Evolutionary conservation across 352 stramenopile species (phyloP).

Genomic region (Phytopythium sindhum): DNA sequence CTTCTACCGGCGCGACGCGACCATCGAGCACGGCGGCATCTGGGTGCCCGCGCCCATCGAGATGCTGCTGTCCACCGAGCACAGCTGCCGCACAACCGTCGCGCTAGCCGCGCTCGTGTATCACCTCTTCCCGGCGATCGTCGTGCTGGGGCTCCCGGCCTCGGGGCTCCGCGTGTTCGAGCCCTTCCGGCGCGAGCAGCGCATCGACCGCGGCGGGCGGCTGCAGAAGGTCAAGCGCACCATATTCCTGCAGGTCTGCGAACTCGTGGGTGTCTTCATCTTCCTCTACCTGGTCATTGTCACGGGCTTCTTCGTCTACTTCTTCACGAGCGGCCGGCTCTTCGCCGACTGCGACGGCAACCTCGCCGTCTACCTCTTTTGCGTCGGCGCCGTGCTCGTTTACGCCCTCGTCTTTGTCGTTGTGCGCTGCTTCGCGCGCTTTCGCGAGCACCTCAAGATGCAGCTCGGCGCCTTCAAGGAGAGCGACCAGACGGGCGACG

Average conservation of each 20-base stretch:
- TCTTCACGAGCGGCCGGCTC: slow-evolving; percentile 45
- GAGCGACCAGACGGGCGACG: slow-evolving; percentile 74
- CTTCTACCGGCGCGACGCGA: slow-evolving; percentile 27
- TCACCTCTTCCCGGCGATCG: slow-evolving; percentile 56
- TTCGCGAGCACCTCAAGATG: slow-evolving; percentile 85
- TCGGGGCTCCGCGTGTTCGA: slow-evolving; percentile 66
- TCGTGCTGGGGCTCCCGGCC: slow-evolving; percentile 61
- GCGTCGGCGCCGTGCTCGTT: slow-evolving; percentile 33
- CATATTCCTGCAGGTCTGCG: slow-evolving; percentile 71
- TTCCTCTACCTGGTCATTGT: slow-evolving; percentile 53
- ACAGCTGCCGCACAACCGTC: slow-evolving; percentile 43
- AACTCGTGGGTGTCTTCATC: slow-evolving; percentile 56
- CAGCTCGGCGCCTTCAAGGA: slow-evolving; percentile 80
- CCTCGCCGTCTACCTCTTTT: slow-evolving; percentile 45
- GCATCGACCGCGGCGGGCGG: slow-evolving; percentile 48
- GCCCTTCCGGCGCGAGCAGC: slow-evolving; percentile 64
- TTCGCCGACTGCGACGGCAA: slow-evolving; percentile 53
- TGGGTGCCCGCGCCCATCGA: slow-evolving; percentile 45
- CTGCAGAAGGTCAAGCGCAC: slow-evolving; percentile 81
- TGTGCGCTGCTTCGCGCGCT: slow-evolving; percentile 67
- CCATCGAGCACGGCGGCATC: slow-evolving; percentile 29
- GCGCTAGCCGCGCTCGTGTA: slow-evolving; percentile 66
- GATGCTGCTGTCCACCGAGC: slow-evolving; percentile 35
- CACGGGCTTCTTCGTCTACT: slow-evolving; percentile 49
- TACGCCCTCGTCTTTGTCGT: slow-evolving; percentile 66